Evolutionary conservation across 257 asterid genomes (phyloP).

Genomic region (Misopates orontium): DNA sequence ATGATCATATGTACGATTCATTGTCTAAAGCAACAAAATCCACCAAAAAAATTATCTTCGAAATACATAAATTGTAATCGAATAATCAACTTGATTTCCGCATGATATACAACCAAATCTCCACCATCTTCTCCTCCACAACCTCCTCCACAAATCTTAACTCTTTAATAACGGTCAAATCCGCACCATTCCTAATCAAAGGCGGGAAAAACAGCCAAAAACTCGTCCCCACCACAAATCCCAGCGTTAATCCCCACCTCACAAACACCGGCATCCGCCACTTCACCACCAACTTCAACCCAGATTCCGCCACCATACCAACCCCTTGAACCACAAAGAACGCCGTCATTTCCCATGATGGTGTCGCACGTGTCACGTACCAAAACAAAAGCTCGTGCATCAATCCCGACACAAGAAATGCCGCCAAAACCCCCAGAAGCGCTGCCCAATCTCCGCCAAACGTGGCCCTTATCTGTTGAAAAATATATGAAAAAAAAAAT

Average conservation of each 20-base stretch:
- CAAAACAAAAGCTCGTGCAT: conserved; percentile 65
- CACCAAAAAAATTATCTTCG: no score
- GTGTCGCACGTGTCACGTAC: conserved; percentile 41
- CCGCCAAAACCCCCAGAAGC: conserved; percentile 36
- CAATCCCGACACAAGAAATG: conserved; percentile 60
- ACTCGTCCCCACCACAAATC: conserved; percentile 42
- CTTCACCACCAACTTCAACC: conserved; percentile 28
- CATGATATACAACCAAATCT: conserved; percentile 1
- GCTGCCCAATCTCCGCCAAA: conserved; percentile 38
- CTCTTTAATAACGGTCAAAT: conserved; percentile 33
- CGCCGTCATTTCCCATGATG: conserved; percentile 70
- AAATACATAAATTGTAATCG: no score
- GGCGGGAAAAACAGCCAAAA: conserved; percentile 50
- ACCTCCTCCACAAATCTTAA: conserved; percentile 18
- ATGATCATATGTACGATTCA: no score
- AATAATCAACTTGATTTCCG: background rate
- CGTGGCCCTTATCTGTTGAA: conserved; percentile 7
- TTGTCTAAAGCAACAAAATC: no score
- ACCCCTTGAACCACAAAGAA: conserved; percentile 64
- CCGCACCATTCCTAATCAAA: conserved; percentile 44
- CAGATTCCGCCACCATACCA: conserved; percentile 45
- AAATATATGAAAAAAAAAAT: no score
- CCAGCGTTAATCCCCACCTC: conserved; percentile 36
- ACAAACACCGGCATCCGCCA: conserved; percentile 38
- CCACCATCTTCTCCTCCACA: conserved; percentile 20